Conservation (phyloP, 345 rosid genomes). For the Alliaria petiolata region DNA sequence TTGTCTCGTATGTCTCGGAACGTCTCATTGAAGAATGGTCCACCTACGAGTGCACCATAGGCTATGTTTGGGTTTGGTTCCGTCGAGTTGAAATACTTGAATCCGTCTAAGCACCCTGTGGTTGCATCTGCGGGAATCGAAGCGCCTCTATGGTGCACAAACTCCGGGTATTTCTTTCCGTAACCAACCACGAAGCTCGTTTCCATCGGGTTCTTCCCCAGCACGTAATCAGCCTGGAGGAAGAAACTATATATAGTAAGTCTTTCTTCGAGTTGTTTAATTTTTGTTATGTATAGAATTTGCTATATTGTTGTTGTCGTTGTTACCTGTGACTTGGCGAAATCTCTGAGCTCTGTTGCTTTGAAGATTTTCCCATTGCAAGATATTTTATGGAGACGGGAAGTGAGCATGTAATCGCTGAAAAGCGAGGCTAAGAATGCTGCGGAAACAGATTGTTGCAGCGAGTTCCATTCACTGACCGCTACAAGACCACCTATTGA, state of each 20-base stretch:
- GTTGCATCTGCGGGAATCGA: slow-evolving; percentile 77
- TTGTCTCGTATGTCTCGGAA: slow-evolving; percentile 66
- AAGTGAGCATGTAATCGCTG: slow-evolving; percentile 93
- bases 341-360: slow-evolving; percentile 83
- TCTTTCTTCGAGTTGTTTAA: not conserved
- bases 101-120: slow-evolving; percentile 72
- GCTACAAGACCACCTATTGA: slow-evolving; percentile 83
- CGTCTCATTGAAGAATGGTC: slow-evolving; percentile 85
- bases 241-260: not conserved
- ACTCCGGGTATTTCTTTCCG: slow-evolving; percentile 76
- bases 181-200: slow-evolving; percentile 93
- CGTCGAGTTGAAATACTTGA: slow-evolving; percentile 61
- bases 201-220: slow-evolving; percentile 75
- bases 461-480: slow-evolving; percentile 82
- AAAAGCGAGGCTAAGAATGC: slow-evolving; percentile 88
- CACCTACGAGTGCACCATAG: slow-evolving; percentile 86
- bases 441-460: slow-evolving; percentile 90
- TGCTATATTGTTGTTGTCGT: not conserved
- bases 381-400: slow-evolving; percentile 57
- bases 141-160: slow-evolving; percentile 95
- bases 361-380: slow-evolving; percentile 60
- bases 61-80: slow-evolving; percentile 86
- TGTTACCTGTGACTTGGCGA: slow-evolving; percentile 85
- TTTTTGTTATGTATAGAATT: not conserved
- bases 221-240: slow-evolving; percentile 87